These are phyloP conservation scores for Adansonia rubrostipa DNA, from an alignment of 441 rosid species.

Conservation along the genomic window DNA sequence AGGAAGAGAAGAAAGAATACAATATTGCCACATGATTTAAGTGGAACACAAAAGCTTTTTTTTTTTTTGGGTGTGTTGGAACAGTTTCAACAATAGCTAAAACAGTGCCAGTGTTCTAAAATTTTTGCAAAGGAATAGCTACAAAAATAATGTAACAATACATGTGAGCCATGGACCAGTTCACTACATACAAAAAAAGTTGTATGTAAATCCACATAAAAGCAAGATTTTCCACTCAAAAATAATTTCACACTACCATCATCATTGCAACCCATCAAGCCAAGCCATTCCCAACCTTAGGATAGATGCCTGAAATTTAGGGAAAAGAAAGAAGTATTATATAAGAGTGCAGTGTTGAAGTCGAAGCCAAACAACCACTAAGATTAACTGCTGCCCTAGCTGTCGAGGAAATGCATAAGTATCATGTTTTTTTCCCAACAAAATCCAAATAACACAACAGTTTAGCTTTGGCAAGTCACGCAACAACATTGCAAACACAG, in stretches of 20 bases:
- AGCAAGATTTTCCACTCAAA: slow-evolving; percentile 12
- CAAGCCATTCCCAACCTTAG: slow-evolving; percentile 16
- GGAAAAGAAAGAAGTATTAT: neutral
- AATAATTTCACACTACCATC: slow-evolving; percentile 11
- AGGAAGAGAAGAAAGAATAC: neutral
- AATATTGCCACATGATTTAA: neutral
- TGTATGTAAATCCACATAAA: slow-evolving; percentile 9
- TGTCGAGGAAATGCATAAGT: neutral
- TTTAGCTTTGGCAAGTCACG: neutral
- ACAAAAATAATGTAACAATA: slow-evolving; percentile 4
- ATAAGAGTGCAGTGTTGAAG: neutral
- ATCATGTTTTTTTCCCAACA: neutral
- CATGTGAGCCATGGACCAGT: neutral
- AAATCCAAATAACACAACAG: neutral
- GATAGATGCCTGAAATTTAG: slow-evolving; percentile 40
- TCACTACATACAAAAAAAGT: neutral
- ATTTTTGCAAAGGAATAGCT: neutral
- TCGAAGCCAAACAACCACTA: neutral
- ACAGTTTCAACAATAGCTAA: slow-evolving; percentile 3
- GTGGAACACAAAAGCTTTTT: neutral
- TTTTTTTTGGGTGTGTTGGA: neutral
- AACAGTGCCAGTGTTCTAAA: neutral
- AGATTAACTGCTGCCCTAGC: neutral
- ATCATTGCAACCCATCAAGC: slow-evolving; percentile 3
- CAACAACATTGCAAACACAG: neutral